Percentiles rank a stretch among this genome's conserved stretches.
phyloP scores from a whole-genome alignment of 441 rosid species.

The Rhodomyrtus psidioides region DNA sequence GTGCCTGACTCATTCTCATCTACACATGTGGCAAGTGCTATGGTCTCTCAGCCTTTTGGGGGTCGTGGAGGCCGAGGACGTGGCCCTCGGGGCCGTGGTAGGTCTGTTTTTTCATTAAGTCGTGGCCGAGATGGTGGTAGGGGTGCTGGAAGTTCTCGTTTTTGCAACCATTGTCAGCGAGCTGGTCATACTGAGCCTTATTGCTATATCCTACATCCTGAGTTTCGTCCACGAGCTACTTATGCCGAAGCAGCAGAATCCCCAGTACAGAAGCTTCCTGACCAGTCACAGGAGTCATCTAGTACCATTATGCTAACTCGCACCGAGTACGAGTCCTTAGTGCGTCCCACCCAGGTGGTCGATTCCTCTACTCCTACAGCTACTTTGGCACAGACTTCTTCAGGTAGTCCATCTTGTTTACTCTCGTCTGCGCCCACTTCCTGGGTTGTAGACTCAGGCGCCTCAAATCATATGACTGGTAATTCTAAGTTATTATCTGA shows the following conservation, averaged over 20 bases:
- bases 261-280: background rate
- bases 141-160: background rate
- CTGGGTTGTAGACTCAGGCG: rapidly evolving
- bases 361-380: background rate
- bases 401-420: background rate
- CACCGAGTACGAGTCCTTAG: background rate
- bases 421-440: background rate
- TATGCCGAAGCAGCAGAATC: background rate
- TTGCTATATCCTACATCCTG: background rate
- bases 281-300: background rate
- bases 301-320: background rate
- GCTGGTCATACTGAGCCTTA: background rate
- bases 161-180: background rate
- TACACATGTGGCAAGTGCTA: background rate
- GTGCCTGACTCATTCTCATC: background rate
- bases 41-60: background rate
- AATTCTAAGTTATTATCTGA: background rate
- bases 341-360: background rate
- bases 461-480: background rate
- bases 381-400: background rate
- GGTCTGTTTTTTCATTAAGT: background rate
- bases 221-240: background rate
- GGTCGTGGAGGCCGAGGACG: background rate
- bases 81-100: background rate
- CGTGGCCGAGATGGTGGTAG: background rate